Evolutionary conservation across 2,329 filamentous ascomycete genomes (phyloP), one percentile per base, ranked within the genome.

Genomic region (Helminthosporium solani): DNA sequence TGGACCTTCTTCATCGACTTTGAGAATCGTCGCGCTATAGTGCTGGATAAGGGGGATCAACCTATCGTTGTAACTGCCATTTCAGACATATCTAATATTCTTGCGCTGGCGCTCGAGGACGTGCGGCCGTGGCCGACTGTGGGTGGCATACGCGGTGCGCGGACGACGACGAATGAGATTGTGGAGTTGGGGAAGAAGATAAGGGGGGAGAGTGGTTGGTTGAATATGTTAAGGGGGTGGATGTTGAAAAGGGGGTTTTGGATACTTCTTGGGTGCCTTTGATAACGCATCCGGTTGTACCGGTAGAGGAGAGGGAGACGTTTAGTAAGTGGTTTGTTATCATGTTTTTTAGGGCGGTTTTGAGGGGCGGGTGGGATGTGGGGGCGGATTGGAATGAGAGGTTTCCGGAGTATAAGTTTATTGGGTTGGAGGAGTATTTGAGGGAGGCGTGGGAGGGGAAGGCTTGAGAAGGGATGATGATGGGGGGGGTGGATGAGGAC

Each of bases 371-470:
- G 1, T 78, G 73, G 74, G 63, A 71, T 47, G 65, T 73, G 1
- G 68, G 72, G 14, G 68, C 70, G 28, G 73, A 77, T 48, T 76
- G 68, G 64, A 79, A 79, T 48, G 49, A 65, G 40, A 54, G 74
- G 15, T 66, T 76, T 23, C 74, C 76, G 0, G 72, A 77, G 18
- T 75, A 73, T 31, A 44, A 71, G 44, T 78, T 78, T 39, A 70
- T 60, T 2, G 44, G 56, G 7, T 56, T 65, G 1, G 73, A 76
- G 43, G 70, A 72, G 8, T 77, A 77, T 49, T 49, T 78, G 9
- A 56, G 38, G 1, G 57, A 72, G 45, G 63, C 67, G 4, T 77
- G 75, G 75, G 54, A 55, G 31, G 71, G 65, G 9, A 72, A 69
- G 50, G 53, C 57, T 31, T 74, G 48, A 42, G 31, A 25, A 25